Conservation (phyloP, 345 rosid species). For the Eucalyptus tenuipes region DNA sequence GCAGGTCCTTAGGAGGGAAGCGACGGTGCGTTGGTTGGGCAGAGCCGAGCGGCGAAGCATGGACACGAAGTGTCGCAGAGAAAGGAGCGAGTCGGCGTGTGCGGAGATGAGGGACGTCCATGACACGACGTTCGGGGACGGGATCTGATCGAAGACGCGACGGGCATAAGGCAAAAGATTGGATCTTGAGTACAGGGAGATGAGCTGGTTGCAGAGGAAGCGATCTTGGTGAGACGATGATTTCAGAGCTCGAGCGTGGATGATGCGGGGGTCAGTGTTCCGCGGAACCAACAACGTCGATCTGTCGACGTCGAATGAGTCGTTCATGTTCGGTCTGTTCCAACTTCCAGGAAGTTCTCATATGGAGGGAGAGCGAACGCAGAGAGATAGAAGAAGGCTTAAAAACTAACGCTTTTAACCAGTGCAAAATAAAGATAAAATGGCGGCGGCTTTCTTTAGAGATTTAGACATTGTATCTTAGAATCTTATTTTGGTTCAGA, state of each 20-base stretch:
- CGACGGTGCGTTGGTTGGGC: constrained; percentile 28
- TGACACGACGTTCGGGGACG: constrained; percentile 33
- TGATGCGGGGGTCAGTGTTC: constrained; percentile 19
- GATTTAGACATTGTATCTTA: neutral
- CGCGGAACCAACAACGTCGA: neutral
- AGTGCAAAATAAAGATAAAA: neutral
- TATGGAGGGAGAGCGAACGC: neutral
- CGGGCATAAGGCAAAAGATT: constrained; percentile 12
- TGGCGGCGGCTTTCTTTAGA: neutral
- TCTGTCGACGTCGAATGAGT: neutral
- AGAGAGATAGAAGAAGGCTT: neutral
- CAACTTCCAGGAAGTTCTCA: neutral
- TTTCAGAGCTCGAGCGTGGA: constrained; percentile 21
- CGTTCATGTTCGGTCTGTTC: neutral
- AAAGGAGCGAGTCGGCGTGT: constrained; percentile 8
- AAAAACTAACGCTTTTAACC: neutral
- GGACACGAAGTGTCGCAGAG: constrained; percentile 27
- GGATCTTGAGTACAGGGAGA: constrained; percentile 24
- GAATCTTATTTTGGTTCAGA: neutral
- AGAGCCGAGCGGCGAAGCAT: constrained; percentile 29
- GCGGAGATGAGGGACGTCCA: constrained; percentile 40
- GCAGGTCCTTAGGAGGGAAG: constrained; percentile 31
- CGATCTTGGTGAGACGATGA: constrained; percentile 6
- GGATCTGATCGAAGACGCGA: constrained; percentile 18
- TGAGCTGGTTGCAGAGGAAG: constrained; percentile 12